A percentile compares a stretch with the other conserved stretches of the same genome.
These are phyloP conservation scores for Amanita brunnescens DNA, from an alignment of 768 basidiomycete genomes.

Conservation along the genomic window DNA sequence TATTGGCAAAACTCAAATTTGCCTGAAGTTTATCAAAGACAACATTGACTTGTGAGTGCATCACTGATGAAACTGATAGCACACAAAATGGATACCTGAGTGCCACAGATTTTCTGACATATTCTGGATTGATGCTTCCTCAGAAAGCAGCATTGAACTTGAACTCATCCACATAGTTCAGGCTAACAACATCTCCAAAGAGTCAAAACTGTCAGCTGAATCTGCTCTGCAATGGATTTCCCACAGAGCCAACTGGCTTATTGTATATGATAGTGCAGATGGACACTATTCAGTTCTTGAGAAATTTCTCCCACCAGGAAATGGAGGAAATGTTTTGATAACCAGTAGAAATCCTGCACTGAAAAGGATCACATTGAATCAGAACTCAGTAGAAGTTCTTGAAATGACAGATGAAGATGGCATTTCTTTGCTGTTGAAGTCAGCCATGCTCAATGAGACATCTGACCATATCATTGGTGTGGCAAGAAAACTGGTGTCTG, in stretches of 20 bases:
- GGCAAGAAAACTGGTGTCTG: not conserved
- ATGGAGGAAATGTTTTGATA: not conserved
- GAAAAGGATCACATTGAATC: not conserved
- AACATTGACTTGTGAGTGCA: not conserved
- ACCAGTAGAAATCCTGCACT: not conserved
- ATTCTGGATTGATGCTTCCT: constrained; percentile 18
- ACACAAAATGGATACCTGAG: not conserved
- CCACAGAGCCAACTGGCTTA: not conserved
- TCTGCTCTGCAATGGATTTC: constrained; percentile 4
- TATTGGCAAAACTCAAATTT: constrained; percentile 9
- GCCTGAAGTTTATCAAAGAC: constrained; percentile 1
- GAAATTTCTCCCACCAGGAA: not conserved
- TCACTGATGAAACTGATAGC: not conserved
- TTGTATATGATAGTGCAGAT: constrained; percentile 3
- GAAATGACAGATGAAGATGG: constrained; percentile 12
- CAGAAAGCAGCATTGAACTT: constrained; percentile 1
- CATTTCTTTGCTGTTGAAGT: constrained; percentile 10
- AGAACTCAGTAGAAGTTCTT: constrained; percentile 4
- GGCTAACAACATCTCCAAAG: not conserved
- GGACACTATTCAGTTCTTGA: not conserved
- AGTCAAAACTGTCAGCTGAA: not conserved
- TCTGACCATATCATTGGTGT: not conserved
- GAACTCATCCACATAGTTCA: constrained; percentile 4
- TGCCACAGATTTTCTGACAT: constrained; percentile 10
- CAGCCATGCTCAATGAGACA: constrained; percentile 2